A percentile compares a stretch with the other conserved stretches of the same genome.
These are phyloP conservation scores for Paradendryphiella salina DNA, from an alignment of 2,329 filamentous ascomycete species.

Conservation along the genomic window DNA sequence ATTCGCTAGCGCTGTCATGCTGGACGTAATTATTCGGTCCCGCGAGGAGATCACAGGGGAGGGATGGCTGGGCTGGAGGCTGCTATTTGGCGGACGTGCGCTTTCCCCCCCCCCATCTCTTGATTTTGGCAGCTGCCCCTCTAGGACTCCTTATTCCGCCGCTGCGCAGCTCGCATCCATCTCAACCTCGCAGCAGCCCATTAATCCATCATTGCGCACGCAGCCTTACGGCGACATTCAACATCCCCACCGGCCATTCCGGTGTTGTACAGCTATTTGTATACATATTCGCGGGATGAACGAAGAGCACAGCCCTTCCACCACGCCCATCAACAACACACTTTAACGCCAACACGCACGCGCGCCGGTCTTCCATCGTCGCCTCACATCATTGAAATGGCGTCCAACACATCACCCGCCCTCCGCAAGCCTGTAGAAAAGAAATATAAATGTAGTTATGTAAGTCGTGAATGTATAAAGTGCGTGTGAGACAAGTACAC, in stretches of 20 bases:
- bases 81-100: slow-evolving; percentile 12
- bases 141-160: slow-evolving; percentile 24
- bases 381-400: slow-evolving; percentile 56
- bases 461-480: too few species aligned
- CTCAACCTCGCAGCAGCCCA: slow-evolving; percentile 32
- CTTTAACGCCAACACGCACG: slow-evolving; percentile 42
- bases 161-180: slow-evolving; percentile 22
- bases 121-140: slow-evolving; percentile 16
- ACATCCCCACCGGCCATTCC: slow-evolving; percentile 27
- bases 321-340: slow-evolving; percentile 33
- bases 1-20: slow-evolving; percentile 15
- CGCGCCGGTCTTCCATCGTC: slow-evolving; percentile 39
- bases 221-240: slow-evolving; percentile 12
- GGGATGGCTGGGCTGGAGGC: slow-evolving; percentile 20
- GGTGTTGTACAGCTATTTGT: slow-evolving; percentile 27
- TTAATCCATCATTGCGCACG: slow-evolving; percentile 35
- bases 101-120: slow-evolving; percentile 8
- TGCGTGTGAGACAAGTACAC: too few species aligned
- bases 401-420: slow-evolving; percentile 67
- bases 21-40: slow-evolving; percentile 16
- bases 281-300: slow-evolving; percentile 37
- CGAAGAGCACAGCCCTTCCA: slow-evolving; percentile 33
- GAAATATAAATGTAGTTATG: slow-evolving; percentile 99
- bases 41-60: slow-evolving; percentile 21
- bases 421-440: slow-evolving; percentile 81